Evolutionary conservation across 2,329 filamentous ascomycete species (phyloP).

Genomic region (Aspergillus sp.): DNA sequence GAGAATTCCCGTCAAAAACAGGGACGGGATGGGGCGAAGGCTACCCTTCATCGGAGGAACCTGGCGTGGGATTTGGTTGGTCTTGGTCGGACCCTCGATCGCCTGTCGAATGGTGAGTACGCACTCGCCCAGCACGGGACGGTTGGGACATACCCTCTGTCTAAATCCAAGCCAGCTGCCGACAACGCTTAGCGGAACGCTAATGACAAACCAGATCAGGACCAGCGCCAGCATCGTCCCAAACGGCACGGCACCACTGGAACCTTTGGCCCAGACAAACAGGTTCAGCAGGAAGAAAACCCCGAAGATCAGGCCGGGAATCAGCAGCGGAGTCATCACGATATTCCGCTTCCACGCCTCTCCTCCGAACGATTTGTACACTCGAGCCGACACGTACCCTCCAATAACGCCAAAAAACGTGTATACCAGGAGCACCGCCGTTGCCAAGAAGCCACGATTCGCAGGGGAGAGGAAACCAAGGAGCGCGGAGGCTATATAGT

Average conservation of each 20-base stretch:
- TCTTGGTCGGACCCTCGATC: slow-evolving; percentile 74
- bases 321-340: slow-evolving; percentile 70
- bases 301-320: slow-evolving; percentile 77
- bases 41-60: slow-evolving; percentile 79
- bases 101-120: slow-evolving; percentile 31
- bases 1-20: slow-evolving; percentile 82
- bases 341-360: slow-evolving; percentile 95
- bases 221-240: slow-evolving; percentile 93
- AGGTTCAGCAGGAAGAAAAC: slow-evolving; percentile 91
- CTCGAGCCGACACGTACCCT: slow-evolving; percentile 76
- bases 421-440: slow-evolving; percentile 87
- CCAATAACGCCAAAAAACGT: slow-evolving; percentile 87
- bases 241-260: slow-evolving; percentile 89
- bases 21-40: slow-evolving; percentile 76
- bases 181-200: slow-evolving; percentile 77
- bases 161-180: slow-evolving; percentile 94
- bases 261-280: slow-evolving; percentile 88
- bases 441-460: slow-evolving; percentile 87
- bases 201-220: slow-evolving; percentile 93
- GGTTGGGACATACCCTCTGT: slow-evolving; percentile 36
- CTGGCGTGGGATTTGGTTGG: slow-evolving; percentile 96
- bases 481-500: slow-evolving; percentile 62
- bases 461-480: slow-evolving; percentile 92
- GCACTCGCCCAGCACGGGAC: not conserved
- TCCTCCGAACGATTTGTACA: slow-evolving; percentile 91